Evolutionary conservation across 371 early-diverging fungal genomes (phyloP), one percentile per base, ranked within the genome.

Genomic region (Zopfochytrium polystomum): DNA sequence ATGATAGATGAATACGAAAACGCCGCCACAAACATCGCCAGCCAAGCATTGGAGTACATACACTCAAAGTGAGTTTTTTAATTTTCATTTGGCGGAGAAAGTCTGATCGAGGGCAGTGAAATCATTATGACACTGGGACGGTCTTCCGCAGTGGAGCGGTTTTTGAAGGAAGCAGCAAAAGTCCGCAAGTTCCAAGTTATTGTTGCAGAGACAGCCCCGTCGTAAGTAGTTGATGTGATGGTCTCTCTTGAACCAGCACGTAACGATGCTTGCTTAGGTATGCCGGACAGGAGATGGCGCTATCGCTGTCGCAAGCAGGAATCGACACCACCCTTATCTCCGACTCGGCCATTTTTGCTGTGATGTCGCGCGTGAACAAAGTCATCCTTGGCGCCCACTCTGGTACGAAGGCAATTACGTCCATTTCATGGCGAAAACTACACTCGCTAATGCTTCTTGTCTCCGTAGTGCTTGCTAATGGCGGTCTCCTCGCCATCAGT

Each of bases 321-420:
- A 92, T 97, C 58, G 95, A 93, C 55, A 90, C 93, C 0, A 93
- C 92, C 0, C 83, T 96, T 18, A 88, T 97, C 44, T 83, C 92
- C 3, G 96, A 96, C 65, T 85, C 93, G 5, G 94, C 96, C 1
- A 86, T 93, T 15, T 95, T 92, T 84, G 96, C 96, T 2, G 87
- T 94, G 56, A 96, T 97, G 96, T 89, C 96, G 48, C 86, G 95
- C 50, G 95, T 96, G 22, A 93, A 95, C 83, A 97, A 95, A 49
- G 95, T 97, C 29, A 92, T 97, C 27, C 70, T 97, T 45, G 95
- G 95, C 22, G 85, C 93, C 0, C 93, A 94, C 64, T 91, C 93
- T 32, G 88, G 87, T 87, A 80, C 58, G 26, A 22, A 15, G 23
- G 23, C 7, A 23, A 18, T 15, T 15, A 2, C 18, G 18, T 18